Evolutionary conservation across 208 protist genomes (phyloP), one percentile per base, ranked within the genome.

Genomic region (Crithidia acanthocephali): DNA sequence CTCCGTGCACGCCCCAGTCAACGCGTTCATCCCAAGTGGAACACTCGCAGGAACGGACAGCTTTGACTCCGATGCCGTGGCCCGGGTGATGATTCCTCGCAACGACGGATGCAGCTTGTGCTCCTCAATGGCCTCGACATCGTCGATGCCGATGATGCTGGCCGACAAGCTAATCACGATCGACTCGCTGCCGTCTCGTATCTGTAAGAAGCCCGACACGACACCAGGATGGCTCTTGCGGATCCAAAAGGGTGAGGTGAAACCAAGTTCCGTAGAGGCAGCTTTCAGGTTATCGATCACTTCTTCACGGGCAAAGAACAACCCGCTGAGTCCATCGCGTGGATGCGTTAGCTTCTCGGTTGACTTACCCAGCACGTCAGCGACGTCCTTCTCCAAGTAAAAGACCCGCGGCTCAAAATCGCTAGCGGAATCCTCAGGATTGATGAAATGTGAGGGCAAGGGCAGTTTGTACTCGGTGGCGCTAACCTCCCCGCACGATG

Each of bases 221-320:
- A 97, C 75, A 7, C 72, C 80, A 7, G 86, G 87, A 70, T 97
- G 86, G 35, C 88, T 65, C 4, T 60, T 68, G 23, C 66, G 76
- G 63, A 97, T 74, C 90, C 92, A 97, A 68, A 97, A 97, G 16
- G 89, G 92, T 7, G 90, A 95, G 1, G 75, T 80, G 68, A 94
- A 97, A 10, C 78, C 70, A 0, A 95, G 53, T 45, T 95, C 88
- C 15, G 59, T 52, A 1, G 90, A 85, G 1, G 92, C 92, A 15
- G 90, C 88, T 62, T 87, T 80, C 71, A 97, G 79, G 56, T 97
- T 97, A 71, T 97, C 92, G 10, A 97, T 81, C 30, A 97, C 86
- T 52, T 97, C 90, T 68, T 97, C 92, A 10, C 90, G 70, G 0
- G 83, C 80, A 74, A 91, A 97, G 45, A 97, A 97, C 5, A 94